A percentile compares a stretch with the other conserved stretches of the same genome.
phyloP scores from a whole-genome alignment of 1,284 basidiomycete species.

The Malassezia globosa region DNA sequence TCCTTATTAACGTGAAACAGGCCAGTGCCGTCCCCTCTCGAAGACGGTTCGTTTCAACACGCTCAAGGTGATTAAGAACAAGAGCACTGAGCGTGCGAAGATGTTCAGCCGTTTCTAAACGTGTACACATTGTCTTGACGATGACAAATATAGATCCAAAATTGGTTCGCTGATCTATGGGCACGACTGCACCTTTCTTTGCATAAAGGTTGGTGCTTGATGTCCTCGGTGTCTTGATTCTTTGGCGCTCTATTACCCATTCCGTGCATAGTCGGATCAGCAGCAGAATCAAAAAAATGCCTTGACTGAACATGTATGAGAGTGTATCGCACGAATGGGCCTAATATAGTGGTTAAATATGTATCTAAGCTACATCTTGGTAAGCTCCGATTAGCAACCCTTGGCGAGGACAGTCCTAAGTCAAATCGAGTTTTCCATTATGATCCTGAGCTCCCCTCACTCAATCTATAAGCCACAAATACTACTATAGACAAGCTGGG shows the following conservation, averaged over 20 bases:
- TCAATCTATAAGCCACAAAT: slow-evolving; percentile 7
- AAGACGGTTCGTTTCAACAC: slow-evolving; percentile 99
- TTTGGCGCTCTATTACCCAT: slow-evolving; percentile 7
- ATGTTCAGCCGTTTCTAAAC: slow-evolving; percentile 84
- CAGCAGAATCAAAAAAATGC: neutral
- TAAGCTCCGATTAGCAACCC: too few relatives aligned
- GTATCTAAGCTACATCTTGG: too few relatives aligned
- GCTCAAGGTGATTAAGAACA: slow-evolving; percentile 61
- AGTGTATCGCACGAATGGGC: too few relatives aligned
- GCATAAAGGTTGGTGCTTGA: neutral
- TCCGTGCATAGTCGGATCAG: slow-evolving; percentile 9
- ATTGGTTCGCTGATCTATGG: too few relatives aligned
- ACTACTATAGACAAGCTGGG: slow-evolving; percentile 15
- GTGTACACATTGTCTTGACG: slow-evolving; percentile 9
- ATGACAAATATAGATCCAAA: slow-evolving; percentile 10
- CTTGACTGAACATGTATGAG: neutral
- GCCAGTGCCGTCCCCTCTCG: slow-evolving; percentile 97
- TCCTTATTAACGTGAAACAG: slow-evolving; percentile 12
- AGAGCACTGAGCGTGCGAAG: slow-evolving; percentile 54
- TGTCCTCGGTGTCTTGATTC: neutral
- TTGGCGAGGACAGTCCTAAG: too few relatives aligned
- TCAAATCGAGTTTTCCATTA: slow-evolving; percentile 7
- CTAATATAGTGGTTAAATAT: too few relatives aligned
- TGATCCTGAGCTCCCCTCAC: slow-evolving; percentile 20
- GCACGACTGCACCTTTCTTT: too few relatives aligned